phyloP scores from a whole-genome alignment of 192 early-diverging fungal genomes.

The Entophlyctis luteolus region DNA sequence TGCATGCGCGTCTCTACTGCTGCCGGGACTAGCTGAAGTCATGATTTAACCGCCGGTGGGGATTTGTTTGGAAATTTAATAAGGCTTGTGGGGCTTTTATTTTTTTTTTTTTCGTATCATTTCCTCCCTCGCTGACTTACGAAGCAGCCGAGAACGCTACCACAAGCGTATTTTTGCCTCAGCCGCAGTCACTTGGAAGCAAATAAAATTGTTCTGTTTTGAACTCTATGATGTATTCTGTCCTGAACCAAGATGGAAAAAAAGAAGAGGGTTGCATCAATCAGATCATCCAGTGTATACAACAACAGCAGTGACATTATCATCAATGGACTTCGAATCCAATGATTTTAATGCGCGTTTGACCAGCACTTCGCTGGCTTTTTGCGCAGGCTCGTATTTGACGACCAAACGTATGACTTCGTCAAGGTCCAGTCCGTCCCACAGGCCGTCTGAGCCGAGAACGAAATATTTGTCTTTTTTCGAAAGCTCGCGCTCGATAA shows the following conservation, averaged over 20 bases:
- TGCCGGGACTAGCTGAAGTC: too few relatives aligned
- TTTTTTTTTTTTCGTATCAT: too few relatives aligned
- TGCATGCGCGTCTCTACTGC: too few relatives aligned
- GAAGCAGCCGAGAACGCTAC: constrained; percentile 87
- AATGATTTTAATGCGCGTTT: constrained; percentile 36
- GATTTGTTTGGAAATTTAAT: too few relatives aligned
- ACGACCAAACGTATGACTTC: constrained; percentile 29
- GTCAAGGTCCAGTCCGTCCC: constrained; percentile 45
- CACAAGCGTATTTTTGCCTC: constrained; percentile 72
- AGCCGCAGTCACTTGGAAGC: constrained; percentile 65
- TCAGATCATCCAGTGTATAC: constrained; percentile 4
- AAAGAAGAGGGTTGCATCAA: too few relatives aligned
- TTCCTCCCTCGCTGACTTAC: constrained; percentile 72
- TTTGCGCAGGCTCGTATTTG: constrained; percentile 9
- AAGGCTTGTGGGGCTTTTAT: too few relatives aligned
- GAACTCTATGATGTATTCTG: too few relatives aligned
- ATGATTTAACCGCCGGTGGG: too few relatives aligned
- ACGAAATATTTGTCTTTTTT: constrained; percentile 38
- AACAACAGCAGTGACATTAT: constrained; percentile 52
- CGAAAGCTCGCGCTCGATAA: constrained; percentile 28
- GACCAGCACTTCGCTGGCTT: constrained; percentile 35
- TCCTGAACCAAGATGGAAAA: too few relatives aligned
- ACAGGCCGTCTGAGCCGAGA: constrained; percentile 51
- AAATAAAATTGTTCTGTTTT: too few relatives aligned
- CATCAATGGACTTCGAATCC: constrained; percentile 44